Evolutionary conservation across 1,284 basidiomycete genomes (phyloP), one percentile per base, ranked within the genome.

Genomic region (Ustilago sp.): DNA sequence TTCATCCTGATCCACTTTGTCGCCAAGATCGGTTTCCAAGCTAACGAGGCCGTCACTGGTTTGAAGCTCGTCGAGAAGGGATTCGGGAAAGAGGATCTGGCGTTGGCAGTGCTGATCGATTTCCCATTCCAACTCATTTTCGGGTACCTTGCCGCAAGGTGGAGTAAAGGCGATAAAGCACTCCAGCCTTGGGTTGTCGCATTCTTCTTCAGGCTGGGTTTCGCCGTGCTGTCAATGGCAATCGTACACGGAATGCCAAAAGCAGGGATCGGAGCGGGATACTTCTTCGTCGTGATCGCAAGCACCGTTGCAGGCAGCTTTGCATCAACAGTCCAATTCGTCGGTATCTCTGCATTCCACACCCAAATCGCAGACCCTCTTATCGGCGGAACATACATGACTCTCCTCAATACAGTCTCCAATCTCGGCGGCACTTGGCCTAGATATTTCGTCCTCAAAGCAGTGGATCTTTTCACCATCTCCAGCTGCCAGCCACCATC

Each of bases 341-440:
- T 98, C 23, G 95, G 96, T 17, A 95, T 99, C 78, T 94, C 94
- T 9, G 96, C 97, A 4, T 99, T 98, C 90, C 96, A 99, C 85
- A 98, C 95, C 2, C 92, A 94, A 70, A 93, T 99, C 59, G 95
- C 97, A 0, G 97, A 99, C 85, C 97, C 97, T 0, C 85, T 98
- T 15, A 98, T 99, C 71, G 97, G 97, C 35, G 97, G 84, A 41
- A 85, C 84, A 1, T 85, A 85, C 73, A 85, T 85, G 83, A 85
- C 84, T 93, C 89, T 99, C 38, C 88, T 99, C 64, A 98, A 98
- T 86, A 99, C 97, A 7, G 94, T 98, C 77, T 92, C 93, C 28
- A 99, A 99, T 85, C 90, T 99, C 69, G 97, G 97, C 59, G 97
- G 97, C 8, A 99, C 97, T 1, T 98, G 95, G 95, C 97, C 97